Evolutionary conservation across 2,329 filamentous ascomycete species (phyloP).

Genomic region (Hypomyces perniciosus): DNA sequence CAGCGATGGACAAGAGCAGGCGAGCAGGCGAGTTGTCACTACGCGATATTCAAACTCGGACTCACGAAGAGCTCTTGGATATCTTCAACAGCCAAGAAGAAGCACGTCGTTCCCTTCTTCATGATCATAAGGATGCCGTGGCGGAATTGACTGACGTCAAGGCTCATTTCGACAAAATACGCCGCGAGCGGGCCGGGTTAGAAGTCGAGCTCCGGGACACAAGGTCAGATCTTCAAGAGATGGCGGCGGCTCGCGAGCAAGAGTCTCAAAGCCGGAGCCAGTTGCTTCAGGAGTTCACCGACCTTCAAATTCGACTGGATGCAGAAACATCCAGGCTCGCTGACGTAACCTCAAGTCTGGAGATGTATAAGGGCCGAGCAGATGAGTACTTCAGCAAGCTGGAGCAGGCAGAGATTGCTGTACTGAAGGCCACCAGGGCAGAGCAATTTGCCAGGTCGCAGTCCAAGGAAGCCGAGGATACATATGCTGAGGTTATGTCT

Average conservation of each 20-base stretch:
- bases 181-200: constrained; percentile 69
- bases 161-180: constrained; percentile 77
- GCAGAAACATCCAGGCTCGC: constrained; percentile 78
- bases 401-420: constrained; percentile 92
- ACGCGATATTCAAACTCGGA: constrained; percentile 86
- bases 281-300: constrained; percentile 84
- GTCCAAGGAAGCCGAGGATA: constrained; percentile 85
- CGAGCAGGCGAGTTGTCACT: constrained; percentile 81
- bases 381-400: constrained; percentile 97
- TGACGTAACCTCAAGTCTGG: constrained; percentile 78
- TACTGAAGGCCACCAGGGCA: constrained; percentile 83
- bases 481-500: constrained; percentile 81
- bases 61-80: constrained; percentile 89
- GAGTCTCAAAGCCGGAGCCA: constrained; percentile 84
- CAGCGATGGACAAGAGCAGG: constrained; percentile 78
- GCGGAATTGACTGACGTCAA: constrained; percentile 83
- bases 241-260: constrained; percentile 72
- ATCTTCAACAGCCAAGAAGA: constrained; percentile 91
- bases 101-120: constrained; percentile 71
- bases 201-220: constrained; percentile 85
- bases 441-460: constrained; percentile 93
- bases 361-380: constrained; percentile 82
- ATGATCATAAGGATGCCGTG: constrained; percentile 79
- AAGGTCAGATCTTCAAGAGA: constrained; percentile 75
- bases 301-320: constrained; percentile 88